phyloP scores from a whole-genome alignment of 2,329 filamentous ascomycete genomes.

The Trichoderma arundinaceum region DNA sequence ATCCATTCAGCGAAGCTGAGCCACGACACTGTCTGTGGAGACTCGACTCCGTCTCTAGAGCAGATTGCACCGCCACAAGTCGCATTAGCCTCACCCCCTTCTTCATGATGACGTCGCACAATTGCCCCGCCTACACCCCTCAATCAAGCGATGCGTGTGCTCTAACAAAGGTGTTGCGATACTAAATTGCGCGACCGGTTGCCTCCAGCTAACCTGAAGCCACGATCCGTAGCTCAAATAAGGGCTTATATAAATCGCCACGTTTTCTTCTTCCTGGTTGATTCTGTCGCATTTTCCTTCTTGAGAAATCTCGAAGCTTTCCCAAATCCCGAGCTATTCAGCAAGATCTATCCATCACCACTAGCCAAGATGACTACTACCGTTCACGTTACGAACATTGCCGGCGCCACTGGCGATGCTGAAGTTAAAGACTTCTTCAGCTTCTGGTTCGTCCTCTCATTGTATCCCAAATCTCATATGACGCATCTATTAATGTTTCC shows the following conservation, averaged over 20 bases:
- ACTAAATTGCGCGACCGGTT: slow-evolving; percentile 21
- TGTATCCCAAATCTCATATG: background rate
- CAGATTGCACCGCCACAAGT: slow-evolving; percentile 27
- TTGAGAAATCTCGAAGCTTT: background rate
- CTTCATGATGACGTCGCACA: slow-evolving; percentile 32
- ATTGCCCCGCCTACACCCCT: slow-evolving; percentile 32
- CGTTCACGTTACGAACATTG: slow-evolving; percentile 90
- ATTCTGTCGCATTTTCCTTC: slow-evolving; percentile 15
- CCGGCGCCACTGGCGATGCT: slow-evolving; percentile 79
- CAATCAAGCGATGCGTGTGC: slow-evolving; percentile 9
- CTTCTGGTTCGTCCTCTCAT: slow-evolving; percentile 70
- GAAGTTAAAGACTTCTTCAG: slow-evolving; percentile 97
- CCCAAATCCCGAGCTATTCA: no score
- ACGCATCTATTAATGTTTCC: slow-evolving; percentile 34
- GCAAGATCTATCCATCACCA: background rate
- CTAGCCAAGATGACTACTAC: slow-evolving; percentile 49
- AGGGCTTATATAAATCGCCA: slow-evolving; percentile 28
- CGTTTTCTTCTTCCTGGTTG: background rate
- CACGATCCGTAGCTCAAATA: slow-evolving; percentile 16
- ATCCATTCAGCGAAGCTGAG: slow-evolving; percentile 8
- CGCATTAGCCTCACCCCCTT: slow-evolving; percentile 24
- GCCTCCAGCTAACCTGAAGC: slow-evolving; percentile 24
- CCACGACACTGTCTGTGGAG: background rate
- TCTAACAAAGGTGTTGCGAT: slow-evolving; percentile 17
- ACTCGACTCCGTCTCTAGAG: background rate